These are phyloP conservation scores for Magnusiomyces ingens DNA, from an alignment of 1,139 yeast genomes.

Conservation along the genomic window DNA sequence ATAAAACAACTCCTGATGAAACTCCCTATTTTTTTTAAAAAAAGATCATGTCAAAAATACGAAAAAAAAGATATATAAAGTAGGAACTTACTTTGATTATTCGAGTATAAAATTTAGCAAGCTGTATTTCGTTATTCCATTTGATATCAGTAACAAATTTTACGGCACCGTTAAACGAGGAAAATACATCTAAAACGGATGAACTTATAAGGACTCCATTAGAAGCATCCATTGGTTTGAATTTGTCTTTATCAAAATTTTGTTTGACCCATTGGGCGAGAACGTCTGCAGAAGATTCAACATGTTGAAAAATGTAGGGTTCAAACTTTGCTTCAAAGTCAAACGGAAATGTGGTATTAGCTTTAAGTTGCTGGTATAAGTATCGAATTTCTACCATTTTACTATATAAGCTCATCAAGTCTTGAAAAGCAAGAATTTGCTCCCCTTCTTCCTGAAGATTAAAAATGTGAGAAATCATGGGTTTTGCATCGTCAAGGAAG, in stretches of 20 bases:
- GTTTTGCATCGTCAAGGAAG: slow-evolving; percentile 57
- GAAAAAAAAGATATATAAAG: neutral
- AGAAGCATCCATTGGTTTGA: slow-evolving; percentile 43
- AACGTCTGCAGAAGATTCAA: slow-evolving; percentile 45
- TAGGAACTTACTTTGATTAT: slow-evolving; percentile 38
- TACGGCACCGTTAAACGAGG: slow-evolving; percentile 53
- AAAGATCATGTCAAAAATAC: slow-evolving; percentile 2
- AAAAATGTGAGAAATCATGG: slow-evolving; percentile 51
- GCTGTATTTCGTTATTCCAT: slow-evolving; percentile 60
- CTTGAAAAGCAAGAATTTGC: slow-evolving; percentile 45
- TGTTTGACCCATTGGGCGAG: slow-evolving; percentile 46
- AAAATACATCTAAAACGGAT: slow-evolving; percentile 63
- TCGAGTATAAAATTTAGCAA: slow-evolving; percentile 52
- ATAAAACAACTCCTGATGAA: slow-evolving; percentile 52
- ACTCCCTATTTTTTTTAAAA: slow-evolving; percentile 34
- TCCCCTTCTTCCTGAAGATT: slow-evolving; percentile 36
- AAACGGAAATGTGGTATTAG: slow-evolving; percentile 41
- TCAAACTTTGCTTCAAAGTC: slow-evolving; percentile 55
- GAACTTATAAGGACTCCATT: slow-evolving; percentile 39
- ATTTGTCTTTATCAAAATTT: slow-evolving; percentile 50
- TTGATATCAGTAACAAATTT: slow-evolving; percentile 46
- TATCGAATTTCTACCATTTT: slow-evolving; percentile 50
- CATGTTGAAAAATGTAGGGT: slow-evolving; percentile 53
- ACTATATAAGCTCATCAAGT: slow-evolving; percentile 55
- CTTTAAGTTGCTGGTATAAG: slow-evolving; percentile 45